These are phyloP conservation scores for Leccinum variicolor DNA, from an alignment of 768 basidiomycete species.

Conservation along the genomic window DNA sequence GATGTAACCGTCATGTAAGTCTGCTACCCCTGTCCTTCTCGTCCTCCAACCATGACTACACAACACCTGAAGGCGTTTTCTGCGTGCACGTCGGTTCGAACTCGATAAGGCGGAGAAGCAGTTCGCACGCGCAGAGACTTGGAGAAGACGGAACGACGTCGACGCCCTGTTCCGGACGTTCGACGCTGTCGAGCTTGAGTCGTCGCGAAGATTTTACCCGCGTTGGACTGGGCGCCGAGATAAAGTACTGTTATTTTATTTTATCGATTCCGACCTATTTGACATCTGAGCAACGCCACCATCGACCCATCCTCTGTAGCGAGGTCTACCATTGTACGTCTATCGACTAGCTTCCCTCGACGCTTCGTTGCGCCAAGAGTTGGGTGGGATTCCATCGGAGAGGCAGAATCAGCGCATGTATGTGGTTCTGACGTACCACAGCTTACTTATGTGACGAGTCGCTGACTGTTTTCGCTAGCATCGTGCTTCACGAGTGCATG, in stretches of 20 bases:
- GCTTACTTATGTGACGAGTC: too few relatives aligned
- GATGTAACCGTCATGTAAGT: slow-evolving; percentile 66
- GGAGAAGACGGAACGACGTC: slow-evolving; percentile 63
- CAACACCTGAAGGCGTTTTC: slow-evolving; percentile 59
- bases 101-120: slow-evolving; percentile 61
- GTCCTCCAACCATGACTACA: neutral
- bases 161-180: slow-evolving; percentile 61
- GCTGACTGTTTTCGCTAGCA: slow-evolving; percentile 33
- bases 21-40: neutral
- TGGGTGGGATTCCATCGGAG: slow-evolving; percentile 50
- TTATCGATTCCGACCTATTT: neutral
- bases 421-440: slow-evolving; percentile 16
- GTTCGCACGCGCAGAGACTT: slow-evolving; percentile 63
- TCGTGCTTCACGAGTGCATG: slow-evolving; percentile 68
- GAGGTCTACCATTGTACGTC: slow-evolving; percentile 73
- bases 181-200: slow-evolving; percentile 56
- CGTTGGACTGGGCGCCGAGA: slow-evolving; percentile 79
- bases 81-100: slow-evolving; percentile 75
- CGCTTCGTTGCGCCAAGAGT: slow-evolving; percentile 50
- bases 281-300: neutral
- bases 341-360: slow-evolving; percentile 65
- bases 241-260: slow-evolving; percentile 43
- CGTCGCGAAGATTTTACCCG: slow-evolving; percentile 64
- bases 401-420: slow-evolving; percentile 71
- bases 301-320: slow-evolving; percentile 31